Conservation (phyloP, 2,329 filamentous ascomycete species). For the Aspergillus clavatus region DNA sequence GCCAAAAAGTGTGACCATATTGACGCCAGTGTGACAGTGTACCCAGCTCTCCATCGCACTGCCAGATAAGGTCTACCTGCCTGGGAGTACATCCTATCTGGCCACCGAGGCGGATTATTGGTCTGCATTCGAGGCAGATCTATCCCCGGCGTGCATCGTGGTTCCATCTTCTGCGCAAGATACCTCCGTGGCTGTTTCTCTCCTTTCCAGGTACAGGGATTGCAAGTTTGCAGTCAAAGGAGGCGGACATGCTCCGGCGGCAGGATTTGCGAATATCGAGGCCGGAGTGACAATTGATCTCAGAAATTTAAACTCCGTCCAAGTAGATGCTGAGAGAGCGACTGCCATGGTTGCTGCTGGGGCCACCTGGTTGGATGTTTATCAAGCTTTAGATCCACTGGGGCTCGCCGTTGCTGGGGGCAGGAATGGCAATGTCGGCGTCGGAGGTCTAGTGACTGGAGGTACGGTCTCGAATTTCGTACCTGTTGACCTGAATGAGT, state of each 20-base stretch:
- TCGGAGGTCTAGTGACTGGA: slow-evolving; percentile 20
- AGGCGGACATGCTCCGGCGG: neutral
- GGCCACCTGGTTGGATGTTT: slow-evolving; percentile 33
- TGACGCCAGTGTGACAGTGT: too few relatives aligned
- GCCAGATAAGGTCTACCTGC: too few relatives aligned
- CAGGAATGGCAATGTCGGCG: slow-evolving; percentile 20
- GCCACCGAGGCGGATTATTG: neutral
- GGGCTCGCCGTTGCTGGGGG: slow-evolving; percentile 33
- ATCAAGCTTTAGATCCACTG: slow-evolving; percentile 27
- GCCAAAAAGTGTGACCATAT: too few relatives aligned
- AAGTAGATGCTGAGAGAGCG: too few relatives aligned
- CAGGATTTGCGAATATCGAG: neutral
- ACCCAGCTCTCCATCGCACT: too few relatives aligned
- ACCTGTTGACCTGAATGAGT: too few relatives aligned
- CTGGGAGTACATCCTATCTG: neutral
- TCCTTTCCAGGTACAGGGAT: neutral
- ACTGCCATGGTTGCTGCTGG: slow-evolving; percentile 34
- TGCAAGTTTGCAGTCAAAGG: neutral
- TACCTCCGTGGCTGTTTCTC: neutral
- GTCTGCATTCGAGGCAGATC: neutral
- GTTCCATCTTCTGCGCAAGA: neutral
- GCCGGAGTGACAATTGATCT: neutral
- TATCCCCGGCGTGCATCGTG: neutral
- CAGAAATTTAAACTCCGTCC: neutral
- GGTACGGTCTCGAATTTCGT: slow-evolving; percentile 34